These are phyloP conservation scores for Trichoderma sp. DNA, from an alignment of 2,329 filamentous ascomycete species.

Conservation along the genomic window DNA sequence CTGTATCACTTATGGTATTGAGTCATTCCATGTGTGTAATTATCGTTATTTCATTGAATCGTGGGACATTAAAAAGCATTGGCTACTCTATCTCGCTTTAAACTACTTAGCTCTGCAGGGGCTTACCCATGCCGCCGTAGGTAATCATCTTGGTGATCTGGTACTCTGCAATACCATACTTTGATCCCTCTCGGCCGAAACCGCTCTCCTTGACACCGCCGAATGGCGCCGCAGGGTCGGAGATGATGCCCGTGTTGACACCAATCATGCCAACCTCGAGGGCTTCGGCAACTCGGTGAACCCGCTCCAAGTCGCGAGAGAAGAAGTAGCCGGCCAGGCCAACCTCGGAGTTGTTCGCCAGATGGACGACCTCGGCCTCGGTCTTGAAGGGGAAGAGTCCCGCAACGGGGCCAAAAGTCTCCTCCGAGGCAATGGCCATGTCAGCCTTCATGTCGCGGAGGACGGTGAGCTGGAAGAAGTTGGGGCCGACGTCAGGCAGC, in stretches of 20 bases:
- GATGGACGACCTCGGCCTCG: conserved; percentile 79
- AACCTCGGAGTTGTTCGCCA: conserved; percentile 80
- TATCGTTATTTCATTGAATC: conserved; percentile 9
- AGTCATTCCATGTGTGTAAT: neutral
- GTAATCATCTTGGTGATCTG: conserved; percentile 65
- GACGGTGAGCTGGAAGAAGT: conserved; percentile 90
- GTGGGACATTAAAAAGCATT: neutral
- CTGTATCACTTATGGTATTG: neutral
- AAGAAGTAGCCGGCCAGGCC: conserved; percentile 96
- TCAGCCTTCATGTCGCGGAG: conserved; percentile 80
- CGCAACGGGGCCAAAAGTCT: conserved; percentile 94
- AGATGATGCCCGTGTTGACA: conserved; percentile 71
- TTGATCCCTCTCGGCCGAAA: conserved; percentile 74
- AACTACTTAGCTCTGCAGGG: conserved; percentile 44
- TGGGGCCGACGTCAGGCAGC: conserved; percentile 69
- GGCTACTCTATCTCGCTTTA: neutral
- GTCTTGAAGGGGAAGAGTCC: conserved; percentile 85
- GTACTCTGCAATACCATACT: conserved; percentile 76
- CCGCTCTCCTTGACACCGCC: conserved; percentile 81
- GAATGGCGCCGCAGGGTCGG: conserved; percentile 60
- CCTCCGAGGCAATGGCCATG: conserved; percentile 82
- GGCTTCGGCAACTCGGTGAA: conserved; percentile 61
- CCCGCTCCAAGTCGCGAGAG: conserved; percentile 59
- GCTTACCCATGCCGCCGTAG: conserved; percentile 53
- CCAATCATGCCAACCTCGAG: conserved; percentile 87